Evolutionary conservation across 2,329 filamentous ascomycete genomes (phyloP).

Genomic region (Fusarium sacchari): DNA sequence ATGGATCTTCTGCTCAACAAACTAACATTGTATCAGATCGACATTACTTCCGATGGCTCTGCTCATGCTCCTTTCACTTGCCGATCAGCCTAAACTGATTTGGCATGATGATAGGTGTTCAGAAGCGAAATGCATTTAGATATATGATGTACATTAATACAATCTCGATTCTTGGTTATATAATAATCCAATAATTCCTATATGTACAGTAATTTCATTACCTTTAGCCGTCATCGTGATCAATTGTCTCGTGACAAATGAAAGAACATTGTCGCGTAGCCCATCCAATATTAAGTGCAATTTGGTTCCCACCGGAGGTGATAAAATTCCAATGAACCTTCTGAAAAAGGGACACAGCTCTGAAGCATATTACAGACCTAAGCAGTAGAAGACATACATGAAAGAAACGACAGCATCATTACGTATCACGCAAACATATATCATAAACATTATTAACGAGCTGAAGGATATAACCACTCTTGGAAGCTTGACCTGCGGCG

Average conservation of each 20-base stretch:
- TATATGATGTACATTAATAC: slow-evolving; percentile 4
- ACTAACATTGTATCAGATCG: slow-evolving; percentile 17
- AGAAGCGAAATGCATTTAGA: slow-evolving; percentile 8
- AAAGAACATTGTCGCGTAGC: neutral
- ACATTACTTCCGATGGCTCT: slow-evolving; percentile 22
- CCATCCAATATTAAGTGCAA: neutral
- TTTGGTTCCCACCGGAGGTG: neutral
- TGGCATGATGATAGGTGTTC: neutral
- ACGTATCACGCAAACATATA: no score
- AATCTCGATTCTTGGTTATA: neutral
- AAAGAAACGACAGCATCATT: neutral
- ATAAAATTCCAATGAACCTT: neutral
- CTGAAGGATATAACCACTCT: slow-evolving; percentile 35
- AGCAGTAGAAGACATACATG: neutral
- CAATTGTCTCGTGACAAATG: no score
- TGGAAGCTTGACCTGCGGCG: slow-evolving; percentile 31
- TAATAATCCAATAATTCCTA: neutral
- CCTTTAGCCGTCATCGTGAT: neutral
- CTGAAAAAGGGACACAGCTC: no score
- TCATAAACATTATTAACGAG: slow-evolving; percentile 9
- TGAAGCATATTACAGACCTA: neutral
- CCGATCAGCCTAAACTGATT: slow-evolving; percentile 9
- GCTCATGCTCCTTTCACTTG: slow-evolving; percentile 41
- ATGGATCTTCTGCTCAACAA: rapidly evolving
- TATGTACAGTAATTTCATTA: neutral